A percentile compares a stretch with the other conserved stretches of the same genome.
Conservation (phyloP, 768 basidiomycete species). For the Trametes sanguinea region DNA sequence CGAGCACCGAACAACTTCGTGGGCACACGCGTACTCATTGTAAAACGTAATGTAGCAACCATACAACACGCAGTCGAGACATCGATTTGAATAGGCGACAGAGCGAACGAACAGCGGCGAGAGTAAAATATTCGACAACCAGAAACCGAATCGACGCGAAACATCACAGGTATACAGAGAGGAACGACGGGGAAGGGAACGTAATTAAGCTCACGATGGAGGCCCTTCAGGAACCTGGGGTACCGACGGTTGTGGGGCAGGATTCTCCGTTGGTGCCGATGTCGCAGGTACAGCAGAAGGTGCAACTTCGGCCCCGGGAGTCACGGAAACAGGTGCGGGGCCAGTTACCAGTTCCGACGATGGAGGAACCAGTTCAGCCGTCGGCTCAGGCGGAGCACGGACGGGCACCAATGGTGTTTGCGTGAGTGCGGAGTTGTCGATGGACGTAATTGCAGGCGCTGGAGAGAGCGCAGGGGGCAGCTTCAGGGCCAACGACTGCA, state of each 20-base stretch:
- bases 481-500: background rate
- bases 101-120: background rate
- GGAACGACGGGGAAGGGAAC: background rate
- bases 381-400: background rate
- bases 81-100: background rate
- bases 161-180: background rate
- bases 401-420: background rate
- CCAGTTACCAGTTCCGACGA: too few relatives aligned
- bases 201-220: background rate
- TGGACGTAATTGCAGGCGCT: background rate
- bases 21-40: too few relatives aligned
- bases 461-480: background rate
- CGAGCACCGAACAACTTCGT: too few relatives aligned
- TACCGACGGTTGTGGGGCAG: background rate
- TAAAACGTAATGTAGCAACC: conserved; percentile 14
- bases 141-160: background rate
- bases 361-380: too few relatives aligned
- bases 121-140: background rate
- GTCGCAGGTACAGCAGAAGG: too few relatives aligned
- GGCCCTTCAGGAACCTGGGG: background rate
- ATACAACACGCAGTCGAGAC: conserved; percentile 12
- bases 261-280: too few relatives aligned
- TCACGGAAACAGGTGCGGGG: too few relatives aligned
- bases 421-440: background rate
- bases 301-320: too few relatives aligned